Conservation (phyloP, 805 yeast genomes). For the Pichia scutulata region DNA sequence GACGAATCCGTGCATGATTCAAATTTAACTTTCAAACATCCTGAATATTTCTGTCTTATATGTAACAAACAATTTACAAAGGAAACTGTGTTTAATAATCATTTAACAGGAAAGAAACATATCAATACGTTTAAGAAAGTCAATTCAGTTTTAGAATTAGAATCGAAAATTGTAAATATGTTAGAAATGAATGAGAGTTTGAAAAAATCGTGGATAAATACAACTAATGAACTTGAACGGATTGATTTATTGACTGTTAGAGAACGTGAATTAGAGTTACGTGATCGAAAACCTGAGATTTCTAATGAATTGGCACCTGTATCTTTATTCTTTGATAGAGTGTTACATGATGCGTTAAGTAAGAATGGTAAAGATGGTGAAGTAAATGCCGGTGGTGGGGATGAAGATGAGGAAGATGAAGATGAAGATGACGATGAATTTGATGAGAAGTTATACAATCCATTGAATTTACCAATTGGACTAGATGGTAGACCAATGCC, state of each 20-base stretch:
- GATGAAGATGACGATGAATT: slow-evolving; percentile 22
- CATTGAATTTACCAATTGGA: slow-evolving; percentile 66
- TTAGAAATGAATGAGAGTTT: slow-evolving; percentile 20
- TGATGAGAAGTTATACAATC: slow-evolving; percentile 31
- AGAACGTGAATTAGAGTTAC: slow-evolving; percentile 53
- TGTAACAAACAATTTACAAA: slow-evolving; percentile 63
- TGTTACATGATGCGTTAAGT: background rate
- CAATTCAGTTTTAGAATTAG: background rate
- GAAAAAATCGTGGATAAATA: slow-evolving; percentile 34
- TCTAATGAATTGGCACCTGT: slow-evolving; percentile 14
- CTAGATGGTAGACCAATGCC: slow-evolving; percentile 92
- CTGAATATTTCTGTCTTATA: slow-evolving; percentile 36
- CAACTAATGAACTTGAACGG: slow-evolving; percentile 59
- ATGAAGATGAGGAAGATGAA: slow-evolving; percentile 16
- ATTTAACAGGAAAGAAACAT: slow-evolving; percentile 72
- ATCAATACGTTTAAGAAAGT: slow-evolving; percentile 33
- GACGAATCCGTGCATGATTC: slow-evolving; percentile 12
- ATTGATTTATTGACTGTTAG: slow-evolving; percentile 59
- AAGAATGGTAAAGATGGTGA: slow-evolving; percentile 13
- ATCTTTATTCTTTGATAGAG: slow-evolving; percentile 13
- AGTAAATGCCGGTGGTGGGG: slow-evolving; percentile 21
- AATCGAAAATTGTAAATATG: background rate
- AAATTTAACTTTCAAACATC: slow-evolving; percentile 21
- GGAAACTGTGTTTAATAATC: slow-evolving; percentile 57
- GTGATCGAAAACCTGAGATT: slow-evolving; percentile 23